Base-by-base conservation (phyloP, 2,329 filamentous ascomycete genomes). In the Ophiostoma ulmi region DNA sequence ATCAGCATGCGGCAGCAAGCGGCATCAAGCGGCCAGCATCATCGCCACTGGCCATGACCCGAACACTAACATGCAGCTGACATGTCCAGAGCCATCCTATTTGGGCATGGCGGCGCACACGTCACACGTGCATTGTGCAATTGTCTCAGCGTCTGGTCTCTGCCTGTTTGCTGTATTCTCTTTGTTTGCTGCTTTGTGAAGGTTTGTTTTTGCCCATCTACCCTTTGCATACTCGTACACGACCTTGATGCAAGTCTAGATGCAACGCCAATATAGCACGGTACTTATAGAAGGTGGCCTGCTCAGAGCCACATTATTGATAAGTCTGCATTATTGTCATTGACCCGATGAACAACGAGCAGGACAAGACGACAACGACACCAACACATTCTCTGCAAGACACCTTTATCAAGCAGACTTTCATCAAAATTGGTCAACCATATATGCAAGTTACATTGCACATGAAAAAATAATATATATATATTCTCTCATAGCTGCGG, bases 81-180 rank as follows among this genome's bases (percentile, higher is more conserved):
- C 22, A 63, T 17, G 7, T 10, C 26, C 11, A 61, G 10, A 61
- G 22, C 55, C 26, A 17, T 20, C 55, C 58, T 14, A 63, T 35
- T 35, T 63, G 22, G 58, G 58, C 58, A 36, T 63, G 58, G 58
- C 22, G 36, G 58, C 58, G 36, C 58, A 63, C 26, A 63, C 58
- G 58, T 35, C 58, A 63, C 58, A 17, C 58, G 58, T 63, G 44
- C 44, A 17, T 48, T 48, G 14, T 48, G 22, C 55, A 35, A 11
- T 58, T 58, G 52, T 58, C 52, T 58, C 22, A 58, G 20, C 52
- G 52, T 20, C 17, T 20, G 6, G 44, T 0, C 1, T 5, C 14
- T 20, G 44, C 5, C 14, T n/a, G 17, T 48, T 11, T 58, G 52
- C 52, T 58, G 52, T 58, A n/a, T 11, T 17, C 26, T 17, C 44